Conservation (phyloP, 306 rosid genomes). For the Medicago arabica region DNA sequence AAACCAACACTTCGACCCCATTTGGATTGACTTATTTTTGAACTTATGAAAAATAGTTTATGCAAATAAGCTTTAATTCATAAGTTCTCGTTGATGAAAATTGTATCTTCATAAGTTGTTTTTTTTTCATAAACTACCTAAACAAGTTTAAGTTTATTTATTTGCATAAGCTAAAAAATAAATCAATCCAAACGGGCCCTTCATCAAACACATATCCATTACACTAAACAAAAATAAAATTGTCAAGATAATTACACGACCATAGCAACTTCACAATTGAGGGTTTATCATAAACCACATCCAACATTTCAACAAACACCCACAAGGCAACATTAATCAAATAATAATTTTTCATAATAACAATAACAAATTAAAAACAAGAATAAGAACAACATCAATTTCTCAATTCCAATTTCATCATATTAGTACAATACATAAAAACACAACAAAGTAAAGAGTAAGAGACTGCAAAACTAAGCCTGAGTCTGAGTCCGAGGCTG, state of each 20-base stretch:
- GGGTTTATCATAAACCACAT: neutral
- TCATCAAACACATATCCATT: slow-evolving; percentile 34
- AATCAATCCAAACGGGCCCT: neutral
- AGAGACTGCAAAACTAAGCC: neutral
- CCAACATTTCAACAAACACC: slow-evolving; percentile 28
- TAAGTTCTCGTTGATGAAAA: no score
- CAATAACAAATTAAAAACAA: neutral
- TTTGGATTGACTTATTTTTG: no score
- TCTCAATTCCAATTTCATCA: slow-evolving; percentile 36
- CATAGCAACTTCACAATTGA: no score
- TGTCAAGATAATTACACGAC: neutral
- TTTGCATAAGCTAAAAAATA: no score
- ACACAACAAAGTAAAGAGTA: neutral
- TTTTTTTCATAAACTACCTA: no score
- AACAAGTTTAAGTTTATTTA: no score
- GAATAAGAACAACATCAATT: neutral
- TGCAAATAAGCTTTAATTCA: no score
- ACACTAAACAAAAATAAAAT: neutral
- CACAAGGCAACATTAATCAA: neutral
- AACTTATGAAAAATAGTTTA: no score
- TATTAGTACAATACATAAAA: neutral
- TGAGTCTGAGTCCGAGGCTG: neutral
- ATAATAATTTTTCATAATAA: neutral
- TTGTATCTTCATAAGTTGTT: no score
- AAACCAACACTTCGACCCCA: no score